phyloP scores from a whole-genome alignment of 2,329 filamentous ascomycete genomes.

The Colletotrichum neosansevieriae region DNA sequence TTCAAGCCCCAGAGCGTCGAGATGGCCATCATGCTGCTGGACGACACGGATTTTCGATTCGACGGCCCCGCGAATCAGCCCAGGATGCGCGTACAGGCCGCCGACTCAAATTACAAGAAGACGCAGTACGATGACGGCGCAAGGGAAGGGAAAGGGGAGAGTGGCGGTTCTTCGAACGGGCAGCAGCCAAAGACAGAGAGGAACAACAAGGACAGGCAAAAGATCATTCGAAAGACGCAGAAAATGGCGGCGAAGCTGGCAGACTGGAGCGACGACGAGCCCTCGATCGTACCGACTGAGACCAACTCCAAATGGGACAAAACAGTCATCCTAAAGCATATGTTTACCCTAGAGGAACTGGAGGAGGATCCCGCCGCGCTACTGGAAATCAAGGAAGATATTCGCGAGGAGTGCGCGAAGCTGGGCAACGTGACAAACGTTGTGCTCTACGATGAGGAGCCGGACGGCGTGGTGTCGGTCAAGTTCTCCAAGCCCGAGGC shows the following conservation, averaged over 20 bases:
- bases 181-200: conserved; percentile 43
- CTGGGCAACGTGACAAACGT: conserved; percentile 91
- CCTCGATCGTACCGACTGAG: conserved; percentile 61
- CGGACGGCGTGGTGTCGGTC: conserved; percentile 86
- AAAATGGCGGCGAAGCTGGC: conserved; percentile 92
- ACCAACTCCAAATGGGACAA: conserved; percentile 74
- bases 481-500: conserved; percentile 80
- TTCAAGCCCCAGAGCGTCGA: conserved; percentile 95
- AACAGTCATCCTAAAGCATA: conserved; percentile 87
- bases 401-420: conserved; percentile 89
- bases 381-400: conserved; percentile 94
- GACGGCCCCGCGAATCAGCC: conserved; percentile 65
- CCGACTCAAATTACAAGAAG: conserved; percentile 93
- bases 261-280: conserved; percentile 95
- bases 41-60: conserved; percentile 85
- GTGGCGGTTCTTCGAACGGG: conserved; percentile 53
- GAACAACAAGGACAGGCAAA: conserved; percentile 80
- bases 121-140: conserved; percentile 72
- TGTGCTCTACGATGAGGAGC: conserved; percentile 87
- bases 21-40: conserved; percentile 83
- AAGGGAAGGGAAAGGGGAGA: conserved; percentile 46
- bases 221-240: conserved; percentile 91
- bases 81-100: conserved; percentile 83
- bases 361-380: conserved; percentile 86
- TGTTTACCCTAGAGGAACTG: conserved; percentile 90